Conservation (phyloP, 2,329 filamentous ascomycete species). For the Neonectria coccinea region DNA sequence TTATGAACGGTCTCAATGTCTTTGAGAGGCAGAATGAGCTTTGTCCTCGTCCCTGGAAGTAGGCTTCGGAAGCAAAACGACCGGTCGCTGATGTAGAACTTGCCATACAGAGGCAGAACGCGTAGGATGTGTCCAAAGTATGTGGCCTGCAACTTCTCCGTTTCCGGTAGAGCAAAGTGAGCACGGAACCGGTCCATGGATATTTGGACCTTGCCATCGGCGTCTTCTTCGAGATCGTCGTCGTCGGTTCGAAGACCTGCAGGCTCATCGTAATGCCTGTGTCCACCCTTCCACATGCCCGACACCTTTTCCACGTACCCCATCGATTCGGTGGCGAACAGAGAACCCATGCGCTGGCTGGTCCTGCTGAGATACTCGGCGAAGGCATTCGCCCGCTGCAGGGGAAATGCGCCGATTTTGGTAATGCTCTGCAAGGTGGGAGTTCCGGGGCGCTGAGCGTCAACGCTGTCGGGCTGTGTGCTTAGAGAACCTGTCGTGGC, state of each 20-base stretch:
- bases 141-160: constrained; percentile 86
- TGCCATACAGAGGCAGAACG: constrained; percentile 92
- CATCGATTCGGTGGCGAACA: constrained; percentile 92
- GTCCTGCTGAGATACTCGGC: constrained; percentile 85
- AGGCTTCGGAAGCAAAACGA: constrained; percentile 95
- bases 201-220: constrained; percentile 72
- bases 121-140: constrained; percentile 95
- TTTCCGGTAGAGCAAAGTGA: constrained; percentile 88
- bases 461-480: constrained; percentile 24
- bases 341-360: constrained; percentile 82
- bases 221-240: constrained; percentile 66
- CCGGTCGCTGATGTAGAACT: constrained; percentile 91
- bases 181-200: constrained; percentile 85
- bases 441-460: constrained; percentile 46
- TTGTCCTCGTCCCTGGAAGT: constrained; percentile 88
- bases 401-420: constrained; percentile 77
- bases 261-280: constrained; percentile 84
- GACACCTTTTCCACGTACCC: constrained; percentile 97
- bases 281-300: constrained; percentile 94
- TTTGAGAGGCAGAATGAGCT: constrained; percentile 88
- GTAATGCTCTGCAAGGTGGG: constrained; percentile 65
- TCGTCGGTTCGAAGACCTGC: constrained; percentile 65
- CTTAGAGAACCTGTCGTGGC: constrained; percentile 55
- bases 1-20: constrained; percentile 95
- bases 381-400: constrained; percentile 85